Evolutionary conservation across 352 stramenopile genomes (phyloP), one percentile per base, ranked within the genome.

Genomic region (Phytophthora hybrid): DNA sequence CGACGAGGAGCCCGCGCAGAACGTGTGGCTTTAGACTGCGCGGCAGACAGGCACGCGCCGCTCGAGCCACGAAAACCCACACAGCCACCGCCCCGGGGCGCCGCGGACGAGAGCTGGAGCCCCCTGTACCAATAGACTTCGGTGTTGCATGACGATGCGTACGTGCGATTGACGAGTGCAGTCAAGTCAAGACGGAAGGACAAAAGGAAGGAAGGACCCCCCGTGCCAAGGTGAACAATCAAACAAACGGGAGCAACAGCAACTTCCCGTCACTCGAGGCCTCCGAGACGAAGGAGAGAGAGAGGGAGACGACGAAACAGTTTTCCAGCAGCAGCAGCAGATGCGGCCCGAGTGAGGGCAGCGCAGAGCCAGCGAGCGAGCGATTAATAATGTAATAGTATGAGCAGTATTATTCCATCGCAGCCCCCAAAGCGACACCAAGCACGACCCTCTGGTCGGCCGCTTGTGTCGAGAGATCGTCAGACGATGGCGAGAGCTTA

Each of bases 11-110:
- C 88, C 88, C 41, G 78, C 84, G 47, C 74, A 87, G 73, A 91
- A 88, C 76, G 81, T 92, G 64, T 94, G 88, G 88, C 83, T 93
- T 69, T 94, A 92, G 74, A 77, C 62, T 64, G 66, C 51, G 61
- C 58, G 54, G 37, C 26, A n/a, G 4, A 58, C 49, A 66, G 18
- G 29, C 21, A 55, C 16, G 31, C 29, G 69, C 32, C 34, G 21
- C 63, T 70, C 37, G 53, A 49, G 66, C 41, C 59, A 60, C 9
- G 5, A 1, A 32, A 39, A 68, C 37, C 47, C 19, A 53, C 23
- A 26, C 52, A 69, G 23, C 32, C 21, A 72, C 66, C 59, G 52
- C 37, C 23, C 49, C 32, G 47, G 69, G 66, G 63, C 63, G 49
- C 67, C 64, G 70, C 66, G 77, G 66, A 80, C 62, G 71, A 69